Evolutionary conservation across 73 alveolate genomes (phyloP), one percentile per base, ranked within the genome.

Genomic region (Diophrys appendiculata): DNA sequence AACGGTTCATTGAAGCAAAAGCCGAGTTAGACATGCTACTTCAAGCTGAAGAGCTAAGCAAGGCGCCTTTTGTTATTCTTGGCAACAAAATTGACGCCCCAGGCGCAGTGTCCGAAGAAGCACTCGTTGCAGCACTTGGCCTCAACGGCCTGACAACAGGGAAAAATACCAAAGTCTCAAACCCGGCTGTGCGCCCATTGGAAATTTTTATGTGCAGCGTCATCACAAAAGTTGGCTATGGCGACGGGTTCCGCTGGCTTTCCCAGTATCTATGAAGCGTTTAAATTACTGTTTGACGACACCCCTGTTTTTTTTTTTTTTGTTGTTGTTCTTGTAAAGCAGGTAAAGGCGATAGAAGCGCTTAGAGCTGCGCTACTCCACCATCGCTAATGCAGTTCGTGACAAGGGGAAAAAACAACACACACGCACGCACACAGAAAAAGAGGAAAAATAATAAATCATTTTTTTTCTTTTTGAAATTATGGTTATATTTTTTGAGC

Each of bases 131-230:
- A 31, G 91, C 94, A 80, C 76, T 98, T 68, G 98, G 98, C 22
- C 90, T 96, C 72, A 90, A 76, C 80, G 77, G 82, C 81, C 97
- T 88, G 81, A 83, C 79, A 84, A 91, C 97, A 29, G 78, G 72
- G 69, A 94, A 94, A 77, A 74, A 78, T 23, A 93, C 82, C 76
- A 73, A 76, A 35, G 92, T 52, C 54, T 56, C 71, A 75, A 78
- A 94, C 81, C 91, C 93, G 35, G 98, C 93, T 68, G 98, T 89
- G n/a, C 88, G 99, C 77, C 98, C 98, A 24, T 81, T 97, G 87
- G 99, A 97, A 82, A 95, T 98, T 55, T 98, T 96, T 88, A 98
- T 98, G 99, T 91, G 99, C 95, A 87, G 98, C 83, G 99, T 98
- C 29, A 92, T 92, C 83, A 97, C 93, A 87, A 92, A 97, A 81